phyloP scores from a whole-genome alignment of 2,329 filamentous ascomycete genomes.

The Parascedosporium putredinis region DNA sequence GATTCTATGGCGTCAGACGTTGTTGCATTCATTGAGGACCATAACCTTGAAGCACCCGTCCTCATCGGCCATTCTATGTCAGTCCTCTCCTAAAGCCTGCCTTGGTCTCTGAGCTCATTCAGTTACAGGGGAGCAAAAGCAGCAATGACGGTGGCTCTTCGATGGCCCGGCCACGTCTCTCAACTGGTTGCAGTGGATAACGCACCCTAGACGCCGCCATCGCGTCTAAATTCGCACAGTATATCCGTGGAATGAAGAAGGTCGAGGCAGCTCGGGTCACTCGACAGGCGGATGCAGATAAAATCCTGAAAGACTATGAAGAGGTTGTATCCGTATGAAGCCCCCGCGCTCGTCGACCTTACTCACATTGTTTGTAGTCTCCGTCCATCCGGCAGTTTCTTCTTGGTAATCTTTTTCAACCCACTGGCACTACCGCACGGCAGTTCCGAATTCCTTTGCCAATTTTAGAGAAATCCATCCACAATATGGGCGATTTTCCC shows the following conservation, averaged over 20 bases:
- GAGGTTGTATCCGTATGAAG: slow-evolving; percentile 29
- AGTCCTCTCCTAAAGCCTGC: slow-evolving; percentile 15
- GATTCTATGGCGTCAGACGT: slow-evolving; percentile 73
- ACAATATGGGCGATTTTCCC: slow-evolving; percentile 79
- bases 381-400: slow-evolving; percentile 81
- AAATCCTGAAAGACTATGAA: slow-evolving; percentile 67
- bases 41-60: slow-evolving; percentile 58
- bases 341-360: background rate
- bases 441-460: slow-evolving; percentile 73
- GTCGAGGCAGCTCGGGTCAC: slow-evolving; percentile 61
- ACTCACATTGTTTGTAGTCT: slow-evolving; percentile 29
- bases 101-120: background rate
- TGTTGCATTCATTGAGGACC: slow-evolving; percentile 62
- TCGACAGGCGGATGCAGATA: slow-evolving; percentile 68
- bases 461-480: slow-evolving; percentile 56
- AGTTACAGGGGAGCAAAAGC: slow-evolving; percentile 70
- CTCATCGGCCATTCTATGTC: slow-evolving; percentile 93
- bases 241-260: slow-evolving; percentile 73
- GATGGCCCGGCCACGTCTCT: slow-evolving; percentile 53
- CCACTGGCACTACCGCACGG: slow-evolving; percentile 38
- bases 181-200: slow-evolving; percentile 83
- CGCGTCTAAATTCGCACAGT: slow-evolving; percentile 63
- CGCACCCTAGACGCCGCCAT: slow-evolving; percentile 74
- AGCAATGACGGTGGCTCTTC: slow-evolving; percentile 77
- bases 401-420: slow-evolving; percentile 68